These are phyloP conservation scores for Salvia splendens DNA, from an alignment of 257 asterid genomes.

Conservation along the genomic window DNA sequence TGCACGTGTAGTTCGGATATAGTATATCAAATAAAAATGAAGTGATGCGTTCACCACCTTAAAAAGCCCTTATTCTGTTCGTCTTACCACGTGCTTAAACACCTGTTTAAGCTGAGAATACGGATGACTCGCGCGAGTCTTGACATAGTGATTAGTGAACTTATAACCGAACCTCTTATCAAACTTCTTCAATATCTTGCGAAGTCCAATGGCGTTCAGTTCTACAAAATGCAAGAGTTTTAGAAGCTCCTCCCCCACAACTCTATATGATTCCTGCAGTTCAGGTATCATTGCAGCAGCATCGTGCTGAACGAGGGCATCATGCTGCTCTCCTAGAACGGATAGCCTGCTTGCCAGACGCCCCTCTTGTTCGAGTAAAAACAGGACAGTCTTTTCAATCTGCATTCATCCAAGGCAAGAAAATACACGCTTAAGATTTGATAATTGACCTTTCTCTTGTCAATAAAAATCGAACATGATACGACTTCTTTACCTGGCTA, in stretches of 20 bases:
- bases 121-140: conserved; percentile 91
- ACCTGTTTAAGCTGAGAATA: conserved; percentile 91
- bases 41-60: background rate
- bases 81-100: conserved; percentile 84
- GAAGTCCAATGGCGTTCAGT: conserved; percentile 74
- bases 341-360: conserved; percentile 63
- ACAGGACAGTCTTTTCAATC: conserved; percentile 83
- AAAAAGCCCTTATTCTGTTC: background rate
- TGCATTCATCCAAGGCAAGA: conserved; percentile 32
- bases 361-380: conserved; percentile 82
- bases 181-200: conserved; percentile 88
- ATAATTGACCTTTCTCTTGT: background rate
- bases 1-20: conserved; percentile 33
- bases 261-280: conserved; percentile 64
- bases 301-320: conserved; percentile 53
- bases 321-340: conserved; percentile 60
- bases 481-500: conserved; percentile 53
- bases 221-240: conserved; percentile 73
- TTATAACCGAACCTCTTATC: conserved; percentile 83
- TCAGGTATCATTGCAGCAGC: conserved; percentile 51
- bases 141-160: conserved; percentile 85
- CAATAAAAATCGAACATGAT: background rate
- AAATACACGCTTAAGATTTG: too few relatives aligned
- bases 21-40: conserved; percentile 21
- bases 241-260: conserved; percentile 69